Percentiles rank a stretch among this genome's conserved stretches.
These are phyloP conservation scores for Saccharomycopsis guyanensis DNA, from an alignment of 805 yeast genomes.

Conservation along the genomic window DNA sequence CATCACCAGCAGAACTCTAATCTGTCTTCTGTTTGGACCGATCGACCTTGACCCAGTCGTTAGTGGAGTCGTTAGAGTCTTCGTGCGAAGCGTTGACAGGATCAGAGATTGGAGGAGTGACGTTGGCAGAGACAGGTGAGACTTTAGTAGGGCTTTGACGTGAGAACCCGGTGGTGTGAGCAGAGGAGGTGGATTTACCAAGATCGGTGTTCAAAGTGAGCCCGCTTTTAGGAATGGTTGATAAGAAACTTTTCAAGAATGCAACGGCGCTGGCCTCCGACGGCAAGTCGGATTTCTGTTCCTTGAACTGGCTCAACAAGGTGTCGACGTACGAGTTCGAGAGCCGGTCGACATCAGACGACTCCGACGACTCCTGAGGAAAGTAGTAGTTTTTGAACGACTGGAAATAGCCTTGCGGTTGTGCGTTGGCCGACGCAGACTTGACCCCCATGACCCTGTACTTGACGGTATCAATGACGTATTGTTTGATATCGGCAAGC, in stretches of 20 bases:
- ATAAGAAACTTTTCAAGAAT: slow-evolving; percentile 13
- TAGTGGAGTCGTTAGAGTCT: too few species aligned
- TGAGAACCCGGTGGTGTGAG: too few species aligned
- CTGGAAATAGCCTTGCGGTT: not conserved
- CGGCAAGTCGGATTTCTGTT: slow-evolving; percentile 1
- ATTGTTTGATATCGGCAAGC: slow-evolving; percentile 9
- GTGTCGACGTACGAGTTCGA: slow-evolving; percentile 15
- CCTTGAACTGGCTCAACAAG: slow-evolving; percentile 19
- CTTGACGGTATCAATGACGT: slow-evolving; percentile 12
- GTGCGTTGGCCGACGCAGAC: not conserved
- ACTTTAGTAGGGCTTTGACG: too few species aligned
- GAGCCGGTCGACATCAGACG: slow-evolving; percentile 11
- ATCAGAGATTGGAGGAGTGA: too few species aligned
- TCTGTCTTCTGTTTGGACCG: slow-evolving; percentile 11
- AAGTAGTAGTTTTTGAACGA: slow-evolving; percentile 13
- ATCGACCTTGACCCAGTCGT: slow-evolving; percentile 19
- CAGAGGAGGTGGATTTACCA: too few species aligned
- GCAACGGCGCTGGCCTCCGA: slow-evolving; percentile 4
- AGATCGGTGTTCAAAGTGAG: slow-evolving; percentile 8
- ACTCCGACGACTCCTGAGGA: not conserved
- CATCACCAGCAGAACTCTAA: too few species aligned
- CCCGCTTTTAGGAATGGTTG: slow-evolving; percentile 18
- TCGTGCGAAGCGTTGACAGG: too few species aligned
- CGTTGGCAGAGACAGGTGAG: too few species aligned
- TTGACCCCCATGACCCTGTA: slow-evolving; percentile 7